Percentiles rank a stretch among this genome's conserved stretches.
Evolutionary conservation across 83 land plant species (phyloP).

Genomic region (Larix sibirica): DNA sequence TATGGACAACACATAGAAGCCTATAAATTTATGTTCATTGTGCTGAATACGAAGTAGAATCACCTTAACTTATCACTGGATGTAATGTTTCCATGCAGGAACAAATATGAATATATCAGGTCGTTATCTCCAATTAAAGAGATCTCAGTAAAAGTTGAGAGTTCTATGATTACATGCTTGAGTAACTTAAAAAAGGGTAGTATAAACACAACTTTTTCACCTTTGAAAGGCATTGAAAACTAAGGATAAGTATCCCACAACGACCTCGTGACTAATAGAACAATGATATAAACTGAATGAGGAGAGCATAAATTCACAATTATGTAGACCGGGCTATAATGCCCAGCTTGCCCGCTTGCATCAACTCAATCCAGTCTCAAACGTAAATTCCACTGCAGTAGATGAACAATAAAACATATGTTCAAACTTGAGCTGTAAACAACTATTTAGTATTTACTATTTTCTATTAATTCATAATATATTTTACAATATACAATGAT

Average conservation of each 20-base stretch:
- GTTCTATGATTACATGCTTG: not conserved
- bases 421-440: not conserved
- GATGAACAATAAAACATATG: not conserved
- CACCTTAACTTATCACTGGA: not conserved
- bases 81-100: not conserved
- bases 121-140: not conserved
- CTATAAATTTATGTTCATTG: not conserved
- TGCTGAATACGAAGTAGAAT: not conserved
- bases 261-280: not conserved
- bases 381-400: not conserved
- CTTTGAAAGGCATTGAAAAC: not conserved
- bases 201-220: not conserved
- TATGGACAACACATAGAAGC: not conserved
- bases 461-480: not conserved
- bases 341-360: not conserved
- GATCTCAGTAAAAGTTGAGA: not conserved
- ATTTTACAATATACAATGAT: conserved; percentile 13
- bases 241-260: not conserved
- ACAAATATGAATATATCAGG: not conserved
- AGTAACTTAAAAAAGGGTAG: not conserved
- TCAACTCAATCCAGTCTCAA: not conserved
- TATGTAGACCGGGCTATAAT: not conserved
- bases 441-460: not conserved
- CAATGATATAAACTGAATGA: not conserved
- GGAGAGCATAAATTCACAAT: not conserved